phyloP scores from a whole-genome alignment of 1,284 basidiomycete genomes.

The Thelephora terrestris region DNA sequence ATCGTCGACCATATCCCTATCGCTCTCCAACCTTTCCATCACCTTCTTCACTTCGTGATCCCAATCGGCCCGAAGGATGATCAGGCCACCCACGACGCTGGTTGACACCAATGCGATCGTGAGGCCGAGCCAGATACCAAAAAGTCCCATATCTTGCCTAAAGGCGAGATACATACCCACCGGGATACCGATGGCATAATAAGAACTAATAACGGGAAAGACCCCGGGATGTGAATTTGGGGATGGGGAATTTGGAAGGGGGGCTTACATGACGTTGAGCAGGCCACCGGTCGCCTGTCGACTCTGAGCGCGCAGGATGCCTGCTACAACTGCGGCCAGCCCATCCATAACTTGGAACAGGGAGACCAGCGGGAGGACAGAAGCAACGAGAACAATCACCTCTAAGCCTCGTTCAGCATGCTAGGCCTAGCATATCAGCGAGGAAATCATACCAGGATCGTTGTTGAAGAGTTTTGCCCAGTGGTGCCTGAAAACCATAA shows the following conservation, averaged over 20 bases:
- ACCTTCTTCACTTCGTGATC: constrained; percentile 50
- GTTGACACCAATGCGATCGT: constrained; percentile 50
- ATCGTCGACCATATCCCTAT: constrained; percentile 8
- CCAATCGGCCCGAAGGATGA: constrained; percentile 55
- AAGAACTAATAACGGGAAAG: neutral
- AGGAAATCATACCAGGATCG: constrained; percentile 43
- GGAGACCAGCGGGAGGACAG: constrained; percentile 67
- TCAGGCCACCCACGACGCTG: constrained; percentile 34
- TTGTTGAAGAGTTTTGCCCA: constrained; percentile 85
- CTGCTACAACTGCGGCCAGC: constrained; percentile 55
- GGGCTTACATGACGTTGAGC: neutral
- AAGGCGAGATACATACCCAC: constrained; percentile 59
- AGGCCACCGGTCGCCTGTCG: constrained; percentile 38
- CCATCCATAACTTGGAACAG: constrained; percentile 80
- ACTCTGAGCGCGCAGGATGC: constrained; percentile 72
- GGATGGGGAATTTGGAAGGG: neutral
- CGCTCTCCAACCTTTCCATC: constrained; percentile 32
- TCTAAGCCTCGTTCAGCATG: constrained; percentile 20
- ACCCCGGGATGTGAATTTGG: neutral
- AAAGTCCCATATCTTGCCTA: constrained; percentile 35
- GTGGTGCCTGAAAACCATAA: constrained; percentile 57
- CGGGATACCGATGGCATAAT: constrained; percentile 36
- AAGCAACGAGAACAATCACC: constrained; percentile 57
- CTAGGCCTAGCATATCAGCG: neutral
- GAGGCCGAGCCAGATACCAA: constrained; percentile 60